A percentile compares a stretch with the other conserved stretches of the same genome.
phyloP scores from a whole-genome alignment of 805 yeast genomes.

The Tetrapisispora pingtungensis region DNA sequence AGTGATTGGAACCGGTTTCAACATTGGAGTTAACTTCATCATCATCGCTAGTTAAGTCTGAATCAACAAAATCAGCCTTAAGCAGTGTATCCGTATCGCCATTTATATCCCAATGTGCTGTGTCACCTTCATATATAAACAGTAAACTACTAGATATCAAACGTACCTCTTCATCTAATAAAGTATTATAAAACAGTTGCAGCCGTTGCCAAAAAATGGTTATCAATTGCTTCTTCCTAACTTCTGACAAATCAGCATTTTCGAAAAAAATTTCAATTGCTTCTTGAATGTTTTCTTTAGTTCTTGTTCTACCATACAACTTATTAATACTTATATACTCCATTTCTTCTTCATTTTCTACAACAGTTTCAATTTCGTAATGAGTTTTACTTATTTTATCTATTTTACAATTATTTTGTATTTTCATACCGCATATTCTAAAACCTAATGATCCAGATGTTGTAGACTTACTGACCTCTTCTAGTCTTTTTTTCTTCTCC shows the following conservation, averaged over 20 bases:
- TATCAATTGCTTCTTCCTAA: slow-evolving; percentile 32
- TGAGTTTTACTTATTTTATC: slow-evolving; percentile 13
- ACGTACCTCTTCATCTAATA: slow-evolving; percentile 52
- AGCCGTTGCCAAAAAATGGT: slow-evolving; percentile 46
- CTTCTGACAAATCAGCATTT: slow-evolving; percentile 26
- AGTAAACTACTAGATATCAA: slow-evolving; percentile 65
- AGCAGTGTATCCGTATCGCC: slow-evolving; percentile 34
- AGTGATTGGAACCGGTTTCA: slow-evolving; percentile 3
- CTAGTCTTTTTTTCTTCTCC: slow-evolving; percentile 55
- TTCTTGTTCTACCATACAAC: slow-evolving; percentile 56
- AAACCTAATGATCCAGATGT: slow-evolving; percentile 72
- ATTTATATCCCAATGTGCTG: slow-evolving; percentile 38
- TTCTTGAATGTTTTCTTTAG: slow-evolving; percentile 31
- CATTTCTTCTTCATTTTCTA: slow-evolving; percentile 22
- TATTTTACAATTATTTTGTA: slow-evolving; percentile 24
- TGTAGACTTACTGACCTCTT: slow-evolving; percentile 54
- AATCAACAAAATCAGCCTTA: slow-evolving; percentile 25
- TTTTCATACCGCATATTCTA: slow-evolving; percentile 83
- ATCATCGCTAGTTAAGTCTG: slow-evolving; percentile 29
- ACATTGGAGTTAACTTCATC: slow-evolving; percentile 24
- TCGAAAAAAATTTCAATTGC: slow-evolving; percentile 42
- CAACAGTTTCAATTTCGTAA: slow-evolving; percentile 12
- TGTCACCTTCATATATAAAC: slow-evolving; percentile 64
- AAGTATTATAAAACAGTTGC: slow-evolving; percentile 53
- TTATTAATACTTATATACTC: slow-evolving; percentile 51